These are phyloP conservation scores for Orobanche coerulescens DNA, from an alignment of 257 asterid species.

Conservation along the genomic window DNA sequence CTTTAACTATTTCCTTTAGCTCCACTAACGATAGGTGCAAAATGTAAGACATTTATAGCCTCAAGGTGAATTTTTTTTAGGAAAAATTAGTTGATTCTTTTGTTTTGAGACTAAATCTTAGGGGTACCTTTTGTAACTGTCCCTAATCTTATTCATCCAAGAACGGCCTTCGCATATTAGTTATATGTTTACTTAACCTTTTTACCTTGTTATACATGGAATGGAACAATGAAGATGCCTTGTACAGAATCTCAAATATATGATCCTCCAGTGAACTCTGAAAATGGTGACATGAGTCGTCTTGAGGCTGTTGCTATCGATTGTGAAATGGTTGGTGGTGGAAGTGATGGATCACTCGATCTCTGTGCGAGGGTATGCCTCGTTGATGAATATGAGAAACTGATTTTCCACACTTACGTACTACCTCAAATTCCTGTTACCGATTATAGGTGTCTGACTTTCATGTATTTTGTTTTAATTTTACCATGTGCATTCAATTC, in stretches of 20 bases:
- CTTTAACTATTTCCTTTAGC: too few species aligned
- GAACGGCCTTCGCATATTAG: background rate
- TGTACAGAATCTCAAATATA: slow-evolving; percentile 25
- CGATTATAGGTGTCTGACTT: slow-evolving; percentile 36
- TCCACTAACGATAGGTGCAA: too few species aligned
- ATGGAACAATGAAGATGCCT: slow-evolving; percentile 24
- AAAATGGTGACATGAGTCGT: slow-evolving; percentile 12
- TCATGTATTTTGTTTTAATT: slow-evolving; percentile 2
- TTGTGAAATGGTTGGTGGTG: slow-evolving; percentile 59
- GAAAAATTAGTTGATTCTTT: too few species aligned
- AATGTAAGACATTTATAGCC: too few species aligned
- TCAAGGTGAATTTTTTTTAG: too few species aligned
- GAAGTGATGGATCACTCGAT: slow-evolving; percentile 51
- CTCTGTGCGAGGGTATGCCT: slow-evolving; percentile 49
- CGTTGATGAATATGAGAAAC: slow-evolving; percentile 40
- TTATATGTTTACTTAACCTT: background rate
- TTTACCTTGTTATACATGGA: slow-evolving; percentile 13
- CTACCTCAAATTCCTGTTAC: slow-evolving; percentile 40
- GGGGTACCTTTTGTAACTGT: too few species aligned
- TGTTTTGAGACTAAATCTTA: too few species aligned
- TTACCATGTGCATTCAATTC: background rate
- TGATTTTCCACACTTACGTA: slow-evolving; percentile 40
- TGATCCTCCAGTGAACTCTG: slow-evolving; percentile 20
- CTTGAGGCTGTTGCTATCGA: slow-evolving; percentile 41
- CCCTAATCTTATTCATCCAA: too few species aligned